These are phyloP conservation scores for Fraxinus cuspidata DNA, from an alignment of 257 asterid genomes.

Conservation along the genomic window DNA sequence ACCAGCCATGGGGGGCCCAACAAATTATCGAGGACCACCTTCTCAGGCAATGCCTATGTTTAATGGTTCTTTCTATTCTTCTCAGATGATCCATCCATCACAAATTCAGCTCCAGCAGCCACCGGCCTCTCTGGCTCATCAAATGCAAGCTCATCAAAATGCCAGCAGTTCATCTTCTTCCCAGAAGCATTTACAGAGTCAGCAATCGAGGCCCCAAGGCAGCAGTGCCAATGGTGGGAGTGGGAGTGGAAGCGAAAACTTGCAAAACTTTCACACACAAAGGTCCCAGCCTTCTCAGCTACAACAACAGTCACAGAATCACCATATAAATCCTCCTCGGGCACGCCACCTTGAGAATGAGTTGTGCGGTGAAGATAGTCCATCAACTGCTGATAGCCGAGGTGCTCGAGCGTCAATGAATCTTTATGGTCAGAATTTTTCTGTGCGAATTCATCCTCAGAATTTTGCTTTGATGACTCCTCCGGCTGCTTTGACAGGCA, in stretches of 20 bases:
- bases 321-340: conserved; percentile 39
- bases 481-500: conserved; percentile 46
- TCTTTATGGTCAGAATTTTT: conserved; percentile 63
- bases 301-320: conserved; percentile 47
- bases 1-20: conserved; percentile 69
- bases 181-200: conserved; percentile 69
- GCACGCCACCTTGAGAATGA: conserved; percentile 59
- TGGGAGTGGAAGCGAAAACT: conserved; percentile 30
- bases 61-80: conserved; percentile 80
- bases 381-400: conserved; percentile 55
- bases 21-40: conserved; percentile 73
- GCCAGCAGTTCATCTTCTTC: conserved; percentile 59
- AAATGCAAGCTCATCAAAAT: conserved; percentile 54
- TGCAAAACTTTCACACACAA: conserved; percentile 53
- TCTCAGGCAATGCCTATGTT: conserved; percentile 81
- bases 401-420: conserved; percentile 57
- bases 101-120: conserved; percentile 61
- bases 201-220: conserved; percentile 57
- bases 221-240: conserved; percentile 27
- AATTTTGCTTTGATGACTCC: conserved; percentile 64
- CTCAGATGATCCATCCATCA: conserved; percentile 80
- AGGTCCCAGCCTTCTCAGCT: conserved; percentile 56
- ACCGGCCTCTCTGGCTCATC: conserved; percentile 45
- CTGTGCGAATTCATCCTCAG: conserved; percentile 72
- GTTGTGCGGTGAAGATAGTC: conserved; percentile 58